Conservation (phyloP, 176 grass and related monocot genomes). For the Lolium perenne region DNA sequence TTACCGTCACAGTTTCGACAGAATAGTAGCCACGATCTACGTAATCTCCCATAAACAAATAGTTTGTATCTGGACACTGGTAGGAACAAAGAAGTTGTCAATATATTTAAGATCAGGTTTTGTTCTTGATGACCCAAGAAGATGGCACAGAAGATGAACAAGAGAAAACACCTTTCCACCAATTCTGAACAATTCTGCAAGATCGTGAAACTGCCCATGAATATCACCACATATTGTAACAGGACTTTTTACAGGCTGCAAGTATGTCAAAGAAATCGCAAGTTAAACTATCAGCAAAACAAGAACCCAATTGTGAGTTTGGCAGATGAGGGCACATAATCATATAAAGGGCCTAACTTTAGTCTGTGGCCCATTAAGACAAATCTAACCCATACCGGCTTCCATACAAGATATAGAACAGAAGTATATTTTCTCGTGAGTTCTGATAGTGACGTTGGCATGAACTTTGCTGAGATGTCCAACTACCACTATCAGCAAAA, state of each 20-base stretch:
- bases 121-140: background rate
- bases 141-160: slow-evolving; percentile 1
- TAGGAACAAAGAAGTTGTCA: slow-evolving; percentile 39
- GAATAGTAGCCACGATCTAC: slow-evolving; percentile 99
- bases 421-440: slow-evolving; percentile 12
- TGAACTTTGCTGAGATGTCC: background rate
- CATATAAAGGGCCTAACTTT: background rate
- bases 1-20: slow-evolving; percentile 97
- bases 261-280: slow-evolving; percentile 26
- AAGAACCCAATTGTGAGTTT: no score
- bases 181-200: slow-evolving; percentile 94
- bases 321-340: no score
- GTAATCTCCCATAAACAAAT: slow-evolving; percentile 99
- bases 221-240: slow-evolving; percentile 99
- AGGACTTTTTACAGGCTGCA: slow-evolving; percentile 96
- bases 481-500: slow-evolving; percentile 1
- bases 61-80: slow-evolving; percentile 99
- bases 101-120: slow-evolving; percentile 12
- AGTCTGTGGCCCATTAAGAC: background rate
- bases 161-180: slow-evolving; percentile 82
- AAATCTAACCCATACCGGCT: background rate
- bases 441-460: background rate
- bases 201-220: slow-evolving; percentile 99
- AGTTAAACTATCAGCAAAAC: background rate
- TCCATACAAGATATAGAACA: background rate